Evolutionary conservation across 1,284 basidiomycete species (phyloP).

Genomic region (Cerrena zonata): DNA sequence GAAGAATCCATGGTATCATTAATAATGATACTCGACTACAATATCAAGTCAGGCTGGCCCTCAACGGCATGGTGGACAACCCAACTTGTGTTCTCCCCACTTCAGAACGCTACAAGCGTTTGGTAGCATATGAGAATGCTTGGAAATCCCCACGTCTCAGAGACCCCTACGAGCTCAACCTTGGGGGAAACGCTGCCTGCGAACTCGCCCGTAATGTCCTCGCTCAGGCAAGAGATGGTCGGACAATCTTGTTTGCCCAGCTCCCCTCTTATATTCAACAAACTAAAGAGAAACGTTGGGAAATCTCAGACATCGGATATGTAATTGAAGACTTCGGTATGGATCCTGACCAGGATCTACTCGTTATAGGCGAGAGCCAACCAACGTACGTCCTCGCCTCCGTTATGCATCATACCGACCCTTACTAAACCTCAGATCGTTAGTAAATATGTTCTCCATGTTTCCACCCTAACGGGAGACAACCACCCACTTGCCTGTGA

Average conservation of each 20-base stretch:
- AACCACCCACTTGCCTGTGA: no score
- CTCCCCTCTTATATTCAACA: slow-evolving; percentile 45
- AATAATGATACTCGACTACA: slow-evolving; percentile 35
- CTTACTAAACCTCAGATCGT: no score
- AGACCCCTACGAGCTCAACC: slow-evolving; percentile 31
- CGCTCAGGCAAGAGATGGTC: slow-evolving; percentile 35
- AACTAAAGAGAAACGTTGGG: slow-evolving; percentile 46
- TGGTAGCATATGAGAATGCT: slow-evolving; percentile 39
- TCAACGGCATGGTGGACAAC: slow-evolving; percentile 44
- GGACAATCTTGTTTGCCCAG: slow-evolving; percentile 38
- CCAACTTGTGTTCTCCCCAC: slow-evolving; percentile 23
- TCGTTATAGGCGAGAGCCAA: slow-evolving; percentile 42
- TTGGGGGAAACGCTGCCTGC: slow-evolving; percentile 34
- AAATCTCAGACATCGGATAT: slow-evolving; percentile 33
- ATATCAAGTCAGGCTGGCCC: slow-evolving; percentile 49
- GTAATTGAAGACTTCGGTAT: slow-evolving; percentile 53
- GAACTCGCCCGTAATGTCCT: slow-evolving; percentile 59
- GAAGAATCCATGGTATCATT: slow-evolving; percentile 33
- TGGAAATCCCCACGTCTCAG: slow-evolving; percentile 44
- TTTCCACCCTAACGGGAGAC: no score
- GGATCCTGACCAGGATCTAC: slow-evolving; percentile 57
- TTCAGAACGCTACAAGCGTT: slow-evolving; percentile 35
- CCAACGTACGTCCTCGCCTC: slow-evolving; percentile 19
- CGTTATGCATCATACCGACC: no score
- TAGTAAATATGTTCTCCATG: no score